A percentile compares a stretch with the other conserved stretches of the same genome.
phyloP scores from a whole-genome alignment of 257 asterid species.

The Craterostigma plantagineum region DNA sequence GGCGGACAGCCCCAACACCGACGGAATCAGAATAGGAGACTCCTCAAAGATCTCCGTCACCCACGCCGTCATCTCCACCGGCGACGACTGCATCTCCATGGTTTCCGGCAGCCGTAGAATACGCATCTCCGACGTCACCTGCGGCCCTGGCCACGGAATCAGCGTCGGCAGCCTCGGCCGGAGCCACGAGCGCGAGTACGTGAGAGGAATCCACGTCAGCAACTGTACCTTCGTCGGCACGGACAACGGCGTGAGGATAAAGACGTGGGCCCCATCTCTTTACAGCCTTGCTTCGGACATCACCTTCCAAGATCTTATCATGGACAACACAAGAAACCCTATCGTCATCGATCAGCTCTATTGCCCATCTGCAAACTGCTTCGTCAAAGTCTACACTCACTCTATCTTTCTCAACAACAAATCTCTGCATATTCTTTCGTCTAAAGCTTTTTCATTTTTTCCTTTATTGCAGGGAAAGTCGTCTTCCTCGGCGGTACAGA shows the following conservation, averaged over 20 bases:
- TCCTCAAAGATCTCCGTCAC: background rate
- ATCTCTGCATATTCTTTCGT: too few relatives aligned
- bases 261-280: conserved; percentile 39
- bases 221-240: background rate
- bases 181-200: conserved; percentile 2
- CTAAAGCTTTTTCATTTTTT: too few relatives aligned
- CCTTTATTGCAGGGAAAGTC: background rate
- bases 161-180: conserved; percentile 6
- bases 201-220: background rate
- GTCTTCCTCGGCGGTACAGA: conserved; percentile 26
- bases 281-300: conserved; percentile 30
- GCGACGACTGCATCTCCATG: conserved; percentile 6
- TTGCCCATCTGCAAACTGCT: conserved; percentile 16
- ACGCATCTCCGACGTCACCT: background rate
- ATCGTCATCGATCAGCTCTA: conserved; percentile 56
- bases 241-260: conserved; percentile 4
- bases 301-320: conserved; percentile 21
- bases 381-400: background rate
- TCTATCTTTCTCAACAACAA: background rate
- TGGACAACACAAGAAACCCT: conserved; percentile 36
- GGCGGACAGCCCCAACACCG: conserved; percentile 6
- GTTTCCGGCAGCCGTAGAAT: background rate
- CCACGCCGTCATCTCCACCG: conserved; percentile 1
- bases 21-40: conserved; percentile 3
- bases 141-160: conserved; percentile 8